Evolutionary conservation across 176 grass and related monocot genomes (phyloP).

Genomic region (Eremochloa ophiuroides): DNA sequence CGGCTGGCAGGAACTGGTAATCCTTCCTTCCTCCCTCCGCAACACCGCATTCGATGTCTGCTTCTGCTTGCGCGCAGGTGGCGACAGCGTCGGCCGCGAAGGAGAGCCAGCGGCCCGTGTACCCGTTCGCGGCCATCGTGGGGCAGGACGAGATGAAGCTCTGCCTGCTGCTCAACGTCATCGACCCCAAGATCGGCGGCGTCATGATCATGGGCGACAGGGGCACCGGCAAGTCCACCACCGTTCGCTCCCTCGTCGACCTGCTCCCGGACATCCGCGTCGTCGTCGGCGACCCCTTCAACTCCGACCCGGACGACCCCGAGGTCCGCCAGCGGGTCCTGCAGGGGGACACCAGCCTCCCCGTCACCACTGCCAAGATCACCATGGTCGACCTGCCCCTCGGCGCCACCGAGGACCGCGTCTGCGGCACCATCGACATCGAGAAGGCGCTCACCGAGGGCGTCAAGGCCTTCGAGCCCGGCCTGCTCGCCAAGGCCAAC

Average conservation of each 20-base stretch:
- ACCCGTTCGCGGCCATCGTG: constrained; percentile 91
- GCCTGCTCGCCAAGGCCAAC: constrained; percentile 93
- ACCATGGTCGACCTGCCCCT: constrained; percentile 98
- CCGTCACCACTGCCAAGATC: constrained; percentile 62
- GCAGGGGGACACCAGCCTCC: constrained; percentile 38
- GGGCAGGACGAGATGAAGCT: constrained; percentile 99
- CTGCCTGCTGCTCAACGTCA: constrained; percentile 93
- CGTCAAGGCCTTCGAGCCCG: constrained; percentile 96
- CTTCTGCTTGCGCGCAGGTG: background rate
- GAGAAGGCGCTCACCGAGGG: constrained; percentile 98
- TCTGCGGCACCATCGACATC: constrained; percentile 99
- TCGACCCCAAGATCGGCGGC: constrained; percentile 97
- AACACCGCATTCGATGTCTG: background rate
- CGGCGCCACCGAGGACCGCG: constrained; percentile 93
- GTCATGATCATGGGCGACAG: constrained; percentile 99
- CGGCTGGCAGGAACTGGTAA: background rate
- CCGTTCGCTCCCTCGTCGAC: constrained; percentile 92
- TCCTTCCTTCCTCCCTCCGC: background rate
- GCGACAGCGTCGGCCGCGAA: constrained; percentile 30
- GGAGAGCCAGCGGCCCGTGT: constrained; percentile 86
- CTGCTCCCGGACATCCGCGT: constrained; percentile 86
- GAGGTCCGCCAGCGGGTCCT: constrained; percentile 56
- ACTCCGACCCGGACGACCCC: constrained; percentile 91
- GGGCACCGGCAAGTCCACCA: constrained; percentile 93
- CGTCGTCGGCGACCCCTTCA: constrained; percentile 90